Conservation (phyloP, 106 monocot species). For the Acorus gramineus region DNA sequence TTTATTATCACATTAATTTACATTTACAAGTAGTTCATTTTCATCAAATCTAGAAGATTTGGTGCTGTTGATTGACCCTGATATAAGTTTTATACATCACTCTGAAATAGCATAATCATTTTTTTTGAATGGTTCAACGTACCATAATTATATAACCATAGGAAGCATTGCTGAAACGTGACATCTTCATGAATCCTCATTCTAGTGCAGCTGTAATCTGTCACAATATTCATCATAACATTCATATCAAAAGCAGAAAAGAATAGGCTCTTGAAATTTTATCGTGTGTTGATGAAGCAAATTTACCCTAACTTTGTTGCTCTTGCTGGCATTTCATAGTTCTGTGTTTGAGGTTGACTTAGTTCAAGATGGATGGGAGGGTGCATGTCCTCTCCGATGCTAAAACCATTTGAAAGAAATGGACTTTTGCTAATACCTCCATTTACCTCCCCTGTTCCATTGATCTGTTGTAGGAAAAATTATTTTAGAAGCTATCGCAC, state of each 20-base stretch:
- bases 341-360: conserved; percentile 44
- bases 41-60: too few relatives aligned
- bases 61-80: too few relatives aligned
- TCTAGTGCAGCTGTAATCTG: conserved; percentile 49
- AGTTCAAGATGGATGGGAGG: conserved; percentile 44
- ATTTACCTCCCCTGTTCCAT: conserved; percentile 26
- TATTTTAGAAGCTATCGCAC: background rate
- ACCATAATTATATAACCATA: too few relatives aligned
- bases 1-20: too few relatives aligned
- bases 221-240: conserved; percentile 7
- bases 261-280: background rate
- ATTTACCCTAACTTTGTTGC: conserved; percentile 50
- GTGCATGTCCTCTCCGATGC: conserved; percentile 20
- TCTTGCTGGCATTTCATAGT: conserved; percentile 13
- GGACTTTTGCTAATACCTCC: conserved; percentile 12
- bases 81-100: too few relatives aligned
- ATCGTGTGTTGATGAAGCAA: background rate
- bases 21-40: too few relatives aligned
- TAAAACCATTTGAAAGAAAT: conserved; percentile 23
- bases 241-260: background rate
- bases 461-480: conserved; percentile 22
- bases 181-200: background rate
- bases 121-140: too few relatives aligned
- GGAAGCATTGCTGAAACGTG: background rate
- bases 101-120: too few relatives aligned